Base-by-base conservation (phyloP, 1,139 yeast species). In the Zygosaccharomyces pseudobailii region DNA sequence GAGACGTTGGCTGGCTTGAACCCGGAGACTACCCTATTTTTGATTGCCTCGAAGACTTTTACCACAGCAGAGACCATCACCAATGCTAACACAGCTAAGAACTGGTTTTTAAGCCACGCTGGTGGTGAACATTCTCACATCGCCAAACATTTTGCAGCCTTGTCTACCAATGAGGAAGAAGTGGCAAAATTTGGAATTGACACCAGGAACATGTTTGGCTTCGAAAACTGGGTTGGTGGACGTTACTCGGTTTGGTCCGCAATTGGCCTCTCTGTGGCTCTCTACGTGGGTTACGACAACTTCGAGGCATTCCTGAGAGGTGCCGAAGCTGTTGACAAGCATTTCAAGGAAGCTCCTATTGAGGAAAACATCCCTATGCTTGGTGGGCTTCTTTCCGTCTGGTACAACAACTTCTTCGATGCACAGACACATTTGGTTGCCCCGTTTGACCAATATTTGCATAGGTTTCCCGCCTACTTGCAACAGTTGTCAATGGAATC, bases 241-340 rank as follows among this genome's bases (percentile, higher is more conserved):
- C 85, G 98, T 73, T 92, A 92, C 82, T 90, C 97, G 23, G 98
- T 92, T 51, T 92, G 98, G 98, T 87, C 96, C 38, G 94, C 98
- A 57, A 92, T 92, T 71, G 98, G 98, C 54, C 81, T 92, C 62
- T 87, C 97, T 31, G 92, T 92, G 55, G 95, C 96, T 62, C 74
- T 92, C 63, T 92, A 86, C 80, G 84, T 92, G 71, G 98, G 98
- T 55, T 92, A 70, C 69, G 97, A 92, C 57, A 87, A 89, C 79
- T 92, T 92, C 66, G 89, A 87, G 53, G 79, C 78, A 53, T 88
- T 92, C 78, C 79, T 92, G 66, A 86, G 84, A 73, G 98, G 98
- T 74, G 98, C 96, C 56, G 96, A 92, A 75, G 95, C 97, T 45
- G 84, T 90, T 63, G 98, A 92, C 76, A 74, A 84, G 66, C 97